phyloP scores from a whole-genome alignment of 2,329 filamentous ascomycete genomes.

The Cercospora brassicicola region DNA sequence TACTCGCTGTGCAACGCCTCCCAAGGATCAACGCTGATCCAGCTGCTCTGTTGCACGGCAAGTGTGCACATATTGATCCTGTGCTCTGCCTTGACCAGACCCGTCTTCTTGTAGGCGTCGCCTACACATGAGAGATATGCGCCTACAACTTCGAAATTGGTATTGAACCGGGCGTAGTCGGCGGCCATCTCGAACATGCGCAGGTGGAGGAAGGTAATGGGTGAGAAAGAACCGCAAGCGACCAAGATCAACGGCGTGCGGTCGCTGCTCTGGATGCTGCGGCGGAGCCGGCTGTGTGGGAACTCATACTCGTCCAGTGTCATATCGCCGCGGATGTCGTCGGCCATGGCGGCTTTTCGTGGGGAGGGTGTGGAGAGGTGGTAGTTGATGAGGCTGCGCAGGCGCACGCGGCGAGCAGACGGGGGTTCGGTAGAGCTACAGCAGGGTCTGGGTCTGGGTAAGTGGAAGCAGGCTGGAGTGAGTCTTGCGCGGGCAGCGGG shows the following conservation, averaged over 20 bases:
- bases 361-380: background rate
- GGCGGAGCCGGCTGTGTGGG: slow-evolving; percentile 60
- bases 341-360: slow-evolving; percentile 25
- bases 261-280: slow-evolving; percentile 55
- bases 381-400: slow-evolving; percentile 9
- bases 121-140: slow-evolving; percentile 80
- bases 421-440: background rate
- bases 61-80: slow-evolving; percentile 84
- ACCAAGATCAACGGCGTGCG: slow-evolving; percentile 67
- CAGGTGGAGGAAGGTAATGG: slow-evolving; percentile 65
- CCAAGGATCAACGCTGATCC: slow-evolving; percentile 84
- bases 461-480: background rate
- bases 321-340: slow-evolving; percentile 34
- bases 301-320: slow-evolving; percentile 58
- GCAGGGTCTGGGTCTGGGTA: background rate
- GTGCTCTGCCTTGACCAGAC: slow-evolving; percentile 70
- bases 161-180: slow-evolving; percentile 74
- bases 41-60: slow-evolving; percentile 72
- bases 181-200: slow-evolving; percentile 87
- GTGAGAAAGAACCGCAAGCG: slow-evolving; percentile 60
- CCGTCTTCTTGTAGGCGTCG: slow-evolving; percentile 76
- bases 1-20: slow-evolving; percentile 84
- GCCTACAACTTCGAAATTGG: slow-evolving; percentile 79
- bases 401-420: background rate
- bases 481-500: background rate